phyloP scores from a whole-genome alignment of 805 yeast species.

The Nakazawaea wickerhamii region DNA sequence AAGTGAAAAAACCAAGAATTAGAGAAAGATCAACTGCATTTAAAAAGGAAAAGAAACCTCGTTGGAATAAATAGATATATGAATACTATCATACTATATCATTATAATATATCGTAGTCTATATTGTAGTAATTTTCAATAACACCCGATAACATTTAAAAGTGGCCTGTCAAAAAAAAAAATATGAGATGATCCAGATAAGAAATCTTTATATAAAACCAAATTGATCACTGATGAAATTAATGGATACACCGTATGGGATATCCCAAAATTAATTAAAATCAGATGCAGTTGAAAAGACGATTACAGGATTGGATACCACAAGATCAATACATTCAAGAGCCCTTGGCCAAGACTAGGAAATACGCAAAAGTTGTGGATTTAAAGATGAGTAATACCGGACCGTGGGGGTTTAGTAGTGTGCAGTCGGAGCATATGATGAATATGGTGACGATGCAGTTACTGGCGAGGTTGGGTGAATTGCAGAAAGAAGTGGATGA shows the following conservation, averaged over 20 bases:
- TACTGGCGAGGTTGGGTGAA: background rate
- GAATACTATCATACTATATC: too few relatives aligned
- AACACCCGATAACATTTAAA: too few relatives aligned
- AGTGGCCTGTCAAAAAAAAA: too few relatives aligned
- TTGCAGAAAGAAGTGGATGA: conserved; percentile 4
- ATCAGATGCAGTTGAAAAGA: conserved; percentile 3
- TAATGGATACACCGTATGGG: too few relatives aligned
- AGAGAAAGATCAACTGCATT: conserved; percentile 49
- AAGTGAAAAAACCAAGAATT: conserved; percentile 52
- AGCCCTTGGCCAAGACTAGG: background rate
- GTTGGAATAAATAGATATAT: background rate
- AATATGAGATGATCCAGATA: too few relatives aligned
- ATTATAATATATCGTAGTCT: too few relatives aligned
- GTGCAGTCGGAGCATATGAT: conserved; percentile 8
- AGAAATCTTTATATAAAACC: too few relatives aligned
- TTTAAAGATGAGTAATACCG: too few relatives aligned
- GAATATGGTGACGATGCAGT: background rate
- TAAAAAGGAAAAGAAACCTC: conserved; percentile 21
- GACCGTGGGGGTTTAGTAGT: conserved; percentile 5
- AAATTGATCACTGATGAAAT: too few relatives aligned
- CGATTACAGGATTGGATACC: background rate
- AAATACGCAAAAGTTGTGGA: too few relatives aligned
- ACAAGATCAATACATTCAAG: background rate
- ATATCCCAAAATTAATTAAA: too few relatives aligned
- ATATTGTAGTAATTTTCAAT: too few relatives aligned